Percentiles rank a stretch among this genome's conserved stretches.
Conservation (phyloP, 176 grass and related monocot species). For the Luzula sylvatica region DNA sequence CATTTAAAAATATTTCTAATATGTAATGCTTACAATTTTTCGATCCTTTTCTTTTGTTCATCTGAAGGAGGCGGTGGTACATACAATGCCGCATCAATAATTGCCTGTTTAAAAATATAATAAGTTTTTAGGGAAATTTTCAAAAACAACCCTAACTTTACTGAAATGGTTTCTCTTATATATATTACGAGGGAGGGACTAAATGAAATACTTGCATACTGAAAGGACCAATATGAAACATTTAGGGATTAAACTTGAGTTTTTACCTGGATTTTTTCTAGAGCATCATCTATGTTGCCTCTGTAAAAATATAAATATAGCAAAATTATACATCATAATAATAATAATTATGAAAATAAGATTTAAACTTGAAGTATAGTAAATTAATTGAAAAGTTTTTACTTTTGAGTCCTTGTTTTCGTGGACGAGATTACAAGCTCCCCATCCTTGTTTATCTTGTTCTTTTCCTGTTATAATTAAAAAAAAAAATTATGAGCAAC, state of each 20-base stretch:
- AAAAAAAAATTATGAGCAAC: neutral
- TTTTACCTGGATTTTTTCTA: constrained; percentile 87
- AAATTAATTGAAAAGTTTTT: constrained; percentile 11
- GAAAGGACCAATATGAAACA: neutral
- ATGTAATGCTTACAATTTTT: constrained; percentile 61
- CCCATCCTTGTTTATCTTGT: constrained; percentile 81
- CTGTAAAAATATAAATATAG: constrained; percentile 30
- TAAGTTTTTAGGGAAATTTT: too few species aligned
- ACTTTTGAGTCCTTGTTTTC: constrained; percentile 97
- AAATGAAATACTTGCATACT: neutral
- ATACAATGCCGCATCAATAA: constrained; percentile 90
- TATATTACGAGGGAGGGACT: neutral
- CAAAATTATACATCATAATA: too few species aligned
- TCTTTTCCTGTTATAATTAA: constrained; percentile 66
- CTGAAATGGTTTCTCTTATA: too few species aligned
- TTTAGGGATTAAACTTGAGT: neutral
- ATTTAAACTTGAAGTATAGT: neutral
- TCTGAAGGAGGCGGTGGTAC: constrained; percentile 86
- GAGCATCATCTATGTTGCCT: constrained; percentile 88
- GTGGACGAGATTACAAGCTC: constrained; percentile 96
- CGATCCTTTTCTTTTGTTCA: constrained; percentile 92
- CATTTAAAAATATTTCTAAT: too few species aligned
- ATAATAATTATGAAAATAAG: neutral
- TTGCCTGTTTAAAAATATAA: constrained; percentile 40
- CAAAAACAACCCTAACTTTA: too few species aligned